These are phyloP conservation scores for Iris pallida DNA, from an alignment of 116 monocot species.

Conservation along the genomic window DNA sequence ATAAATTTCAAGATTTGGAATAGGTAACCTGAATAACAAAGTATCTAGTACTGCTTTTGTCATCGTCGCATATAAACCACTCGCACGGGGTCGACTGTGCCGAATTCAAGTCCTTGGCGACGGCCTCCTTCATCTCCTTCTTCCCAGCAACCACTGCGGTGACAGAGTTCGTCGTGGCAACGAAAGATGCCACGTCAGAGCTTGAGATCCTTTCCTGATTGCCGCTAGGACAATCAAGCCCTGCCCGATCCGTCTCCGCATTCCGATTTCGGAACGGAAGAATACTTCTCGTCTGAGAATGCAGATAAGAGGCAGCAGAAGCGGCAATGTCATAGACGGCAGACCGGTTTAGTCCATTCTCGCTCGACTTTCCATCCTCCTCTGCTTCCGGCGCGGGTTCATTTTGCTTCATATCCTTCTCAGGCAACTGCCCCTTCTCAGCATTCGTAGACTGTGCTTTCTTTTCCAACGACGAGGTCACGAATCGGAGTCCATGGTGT, in stretches of 20 bases:
- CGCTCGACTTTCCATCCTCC: constrained; percentile 2
- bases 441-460: constrained; percentile 21
- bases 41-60: constrained; percentile 52
- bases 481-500: constrained; percentile 44
- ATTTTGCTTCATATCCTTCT: background rate
- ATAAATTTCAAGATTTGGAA: background rate
- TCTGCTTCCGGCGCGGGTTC: constrained; percentile 3
- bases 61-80: constrained; percentile 89
- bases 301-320: constrained; percentile 72
- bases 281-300: constrained; percentile 32
- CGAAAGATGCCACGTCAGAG: constrained; percentile 44
- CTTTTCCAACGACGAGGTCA: constrained; percentile 77
- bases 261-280: constrained; percentile 21
- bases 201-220: background rate
- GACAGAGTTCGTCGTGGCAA: constrained; percentile 62
- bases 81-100: constrained; percentile 54
- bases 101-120: constrained; percentile 65
- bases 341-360: constrained; percentile 17
- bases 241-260: background rate
- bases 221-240: constrained; percentile 5
- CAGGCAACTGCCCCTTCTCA: constrained; percentile 12
- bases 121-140: constrained; percentile 59
- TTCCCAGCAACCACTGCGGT: constrained; percentile 72
- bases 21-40: constrained; percentile 83
- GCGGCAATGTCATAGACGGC: constrained; percentile 47